Evolutionary conservation across 73 alveolate genomes (phyloP).

Genomic region (Paramecium pentaurelia): DNA sequence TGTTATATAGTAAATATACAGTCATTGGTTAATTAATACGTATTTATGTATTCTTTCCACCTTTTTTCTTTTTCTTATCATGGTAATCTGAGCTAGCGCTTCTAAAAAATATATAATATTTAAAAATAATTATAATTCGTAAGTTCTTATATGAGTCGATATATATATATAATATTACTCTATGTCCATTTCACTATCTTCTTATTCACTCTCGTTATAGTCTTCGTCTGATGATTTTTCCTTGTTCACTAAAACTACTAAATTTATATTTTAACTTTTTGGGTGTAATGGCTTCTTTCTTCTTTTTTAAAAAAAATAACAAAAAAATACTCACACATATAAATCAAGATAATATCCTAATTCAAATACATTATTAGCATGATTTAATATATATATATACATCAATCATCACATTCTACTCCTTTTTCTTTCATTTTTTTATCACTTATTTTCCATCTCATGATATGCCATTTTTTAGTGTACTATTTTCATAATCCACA

Average conservation of each 20-base stretch:
- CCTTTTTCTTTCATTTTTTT: not conserved
- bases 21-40: not conserved
- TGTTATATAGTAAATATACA: not conserved
- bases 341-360: constrained; percentile 26
- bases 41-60: not conserved
- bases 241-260: not conserved
- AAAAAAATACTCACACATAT: constrained; percentile 27
- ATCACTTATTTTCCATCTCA: not conserved
- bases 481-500: not conserved
- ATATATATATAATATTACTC: not conserved
- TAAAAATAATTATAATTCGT: not conserved
- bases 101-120: constrained; percentile 4
- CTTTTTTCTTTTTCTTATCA: constrained; percentile 15
- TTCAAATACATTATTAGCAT: constrained; percentile 18
- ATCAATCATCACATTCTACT: not conserved
- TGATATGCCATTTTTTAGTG: not conserved
- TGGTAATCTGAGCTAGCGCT: constrained; percentile 22
- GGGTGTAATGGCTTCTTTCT: not conserved
- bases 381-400: constrained; percentile 5
- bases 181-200: constrained; percentile 21
- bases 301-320: not conserved
- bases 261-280: not conserved
- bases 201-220: constrained; percentile 21
- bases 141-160: constrained; percentile 14
- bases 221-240: constrained; percentile 46